Conservation (phyloP, 495 filamentous ascomycete genomes). For the Polyplosphaeria fusca region DNA sequence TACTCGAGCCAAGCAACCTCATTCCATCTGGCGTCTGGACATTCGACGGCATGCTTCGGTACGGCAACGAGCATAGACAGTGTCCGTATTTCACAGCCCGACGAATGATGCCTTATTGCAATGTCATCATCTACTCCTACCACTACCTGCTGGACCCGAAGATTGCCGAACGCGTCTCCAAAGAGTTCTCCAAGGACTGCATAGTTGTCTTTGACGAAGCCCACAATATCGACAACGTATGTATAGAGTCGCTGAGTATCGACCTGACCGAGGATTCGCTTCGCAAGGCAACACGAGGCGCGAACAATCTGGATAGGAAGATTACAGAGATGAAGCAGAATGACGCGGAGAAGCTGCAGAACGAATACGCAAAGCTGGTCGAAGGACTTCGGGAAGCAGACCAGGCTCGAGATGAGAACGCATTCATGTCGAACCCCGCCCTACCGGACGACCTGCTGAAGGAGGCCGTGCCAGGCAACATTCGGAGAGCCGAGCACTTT, state of each 20-base stretch:
- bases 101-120: constrained; percentile 98
- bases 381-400: constrained; percentile 86
- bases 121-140: constrained; percentile 99
- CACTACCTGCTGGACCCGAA: constrained; percentile 98
- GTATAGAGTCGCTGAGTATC: constrained; percentile 95
- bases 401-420: constrained; percentile 83
- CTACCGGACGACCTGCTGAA: constrained; percentile 78
- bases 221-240: constrained; percentile 99
- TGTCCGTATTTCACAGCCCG: constrained; percentile 96
- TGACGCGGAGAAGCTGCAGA: constrained; percentile 88
- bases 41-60: constrained; percentile 78
- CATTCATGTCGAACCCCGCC: constrained; percentile 94
- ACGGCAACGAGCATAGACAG: constrained; percentile 93
- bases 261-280: constrained; percentile 94
- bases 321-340: constrained; percentile 90
- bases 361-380: constrained; percentile 92
- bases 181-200: constrained; percentile 94
- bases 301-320: constrained; percentile 81
- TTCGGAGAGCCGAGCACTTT: constrained; percentile 94
- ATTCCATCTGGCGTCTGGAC: constrained; percentile 94
- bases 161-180: constrained; percentile 94
- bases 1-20: constrained; percentile 89
- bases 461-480: constrained; percentile 96
- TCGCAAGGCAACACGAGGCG: constrained; percentile 81
- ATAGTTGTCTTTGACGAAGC: constrained; percentile 99